These are phyloP conservation scores for Phycomyces nitens DNA, from an alignment of 192 early-diverging fungal genomes.

Conservation along the genomic window DNA sequence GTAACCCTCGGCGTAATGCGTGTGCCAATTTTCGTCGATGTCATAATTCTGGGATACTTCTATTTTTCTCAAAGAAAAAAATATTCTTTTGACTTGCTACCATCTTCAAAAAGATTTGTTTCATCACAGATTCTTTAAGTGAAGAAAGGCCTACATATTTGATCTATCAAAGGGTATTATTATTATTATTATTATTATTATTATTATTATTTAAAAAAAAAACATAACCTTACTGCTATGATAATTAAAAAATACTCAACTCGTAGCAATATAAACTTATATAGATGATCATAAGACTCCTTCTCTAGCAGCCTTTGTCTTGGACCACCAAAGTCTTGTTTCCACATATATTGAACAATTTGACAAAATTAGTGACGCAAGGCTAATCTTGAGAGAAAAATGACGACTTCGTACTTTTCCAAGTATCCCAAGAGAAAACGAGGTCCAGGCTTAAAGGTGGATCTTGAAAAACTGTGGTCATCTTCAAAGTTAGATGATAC, in stretches of 20 bases:
- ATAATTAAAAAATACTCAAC: constrained; percentile 19
- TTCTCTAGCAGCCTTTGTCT: constrained; percentile 17
- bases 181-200: too few species aligned
- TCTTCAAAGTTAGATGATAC: constrained; percentile 13
- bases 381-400: constrained; percentile 14
- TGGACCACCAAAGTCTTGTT: constrained; percentile 19
- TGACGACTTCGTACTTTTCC: not conserved
- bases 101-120: not conserved
- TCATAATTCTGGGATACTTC: not conserved
- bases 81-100: constrained; percentile 2
- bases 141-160: constrained; percentile 12
- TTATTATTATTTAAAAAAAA: constrained; percentile 13
- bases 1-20: too few species aligned
- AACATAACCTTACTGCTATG: constrained; percentile 17
- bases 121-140: constrained; percentile 9
- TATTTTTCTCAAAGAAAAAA: not conserved
- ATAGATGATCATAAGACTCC: constrained; percentile 15
- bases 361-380: constrained; percentile 17
- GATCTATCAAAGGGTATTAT: constrained; percentile 13
- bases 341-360: constrained; percentile 19
- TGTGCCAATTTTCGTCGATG: not conserved
- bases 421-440: constrained; percentile 8
- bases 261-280: constrained; percentile 18
- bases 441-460: constrained; percentile 17
- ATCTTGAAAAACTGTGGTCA: constrained; percentile 16